These are phyloP conservation scores for Hypericum perforatum DNA, from an alignment of 345 rosid genomes.

Conservation along the genomic window DNA sequence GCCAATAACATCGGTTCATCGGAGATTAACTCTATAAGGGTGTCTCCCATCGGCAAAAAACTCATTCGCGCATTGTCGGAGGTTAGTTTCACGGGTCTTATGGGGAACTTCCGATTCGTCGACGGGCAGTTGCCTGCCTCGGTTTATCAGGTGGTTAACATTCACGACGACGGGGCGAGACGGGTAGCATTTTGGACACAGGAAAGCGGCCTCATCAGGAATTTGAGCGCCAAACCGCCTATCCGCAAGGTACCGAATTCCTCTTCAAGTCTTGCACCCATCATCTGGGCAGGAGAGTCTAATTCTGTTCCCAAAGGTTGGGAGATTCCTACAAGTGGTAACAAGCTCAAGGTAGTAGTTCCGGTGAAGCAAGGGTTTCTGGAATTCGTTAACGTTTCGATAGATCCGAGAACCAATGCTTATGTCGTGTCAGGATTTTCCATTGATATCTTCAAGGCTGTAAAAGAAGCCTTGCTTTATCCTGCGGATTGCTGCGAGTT, in stretches of 20 bases:
- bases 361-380: conserved; percentile 21
- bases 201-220: conserved; percentile 3
- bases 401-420: conserved; percentile 10
- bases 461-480: conserved; percentile 13
- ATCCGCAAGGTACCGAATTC: conserved; percentile 7
- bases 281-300: conserved; percentile 34
- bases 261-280: conserved; percentile 7
- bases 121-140: too few relatives aligned
- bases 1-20: too few relatives aligned
- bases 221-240: neutral
- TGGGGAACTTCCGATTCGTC: too few relatives aligned
- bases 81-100: too few relatives aligned
- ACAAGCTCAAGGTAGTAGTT: conserved; percentile 24
- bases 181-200: conserved; percentile 26
- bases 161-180: neutral
- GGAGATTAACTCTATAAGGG: too few relatives aligned
- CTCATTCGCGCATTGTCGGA: too few relatives aligned
- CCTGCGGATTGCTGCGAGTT: conserved; percentile 21
- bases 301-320: conserved; percentile 10
- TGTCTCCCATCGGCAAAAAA: too few relatives aligned
- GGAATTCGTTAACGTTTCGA: conserved; percentile 10
- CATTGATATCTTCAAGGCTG: conserved; percentile 29
- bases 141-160: neutral
- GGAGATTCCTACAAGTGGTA: too few relatives aligned
- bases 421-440: conserved; percentile 21